phyloP scores from a whole-genome alignment of 768 basidiomycete species.

The Panaeolus cyanescens region DNA sequence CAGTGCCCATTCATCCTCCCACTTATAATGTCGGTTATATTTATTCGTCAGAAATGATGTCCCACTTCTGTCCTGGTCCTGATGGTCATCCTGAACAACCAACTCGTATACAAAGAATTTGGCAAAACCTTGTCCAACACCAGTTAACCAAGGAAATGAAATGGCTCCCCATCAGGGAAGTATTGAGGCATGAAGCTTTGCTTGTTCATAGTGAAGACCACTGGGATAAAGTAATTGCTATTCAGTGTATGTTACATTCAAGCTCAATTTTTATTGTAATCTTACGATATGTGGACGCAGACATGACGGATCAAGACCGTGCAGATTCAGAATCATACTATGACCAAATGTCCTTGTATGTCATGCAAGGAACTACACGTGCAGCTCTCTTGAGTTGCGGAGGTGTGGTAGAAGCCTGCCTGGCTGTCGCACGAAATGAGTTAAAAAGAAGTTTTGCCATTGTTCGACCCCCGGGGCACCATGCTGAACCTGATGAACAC shows the following conservation, averaged over 20 bases:
- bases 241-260: conserved; percentile 64
- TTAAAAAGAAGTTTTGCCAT: conserved; percentile 91
- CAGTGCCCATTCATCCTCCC: conserved; percentile 39
- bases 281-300: conserved; percentile 36
- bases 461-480: conserved; percentile 96
- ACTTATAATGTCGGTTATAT: conserved; percentile 75
- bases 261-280: background rate
- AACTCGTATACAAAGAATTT: conserved; percentile 81
- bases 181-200: conserved; percentile 74
- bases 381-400: conserved; percentile 91
- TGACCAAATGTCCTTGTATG: conserved; percentile 90
- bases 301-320: conserved; percentile 75
- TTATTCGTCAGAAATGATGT: conserved; percentile 85
- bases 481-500: conserved; percentile 96
- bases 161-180: conserved; percentile 73
- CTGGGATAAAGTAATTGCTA: conserved; percentile 87
- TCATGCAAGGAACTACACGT: conserved; percentile 81
- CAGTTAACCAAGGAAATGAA: conserved; percentile 74
- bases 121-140: conserved; percentile 58
- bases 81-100: conserved; percentile 70
- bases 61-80: conserved; percentile 60
- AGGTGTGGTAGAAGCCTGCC: conserved; percentile 88
- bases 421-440: conserved; percentile 79
- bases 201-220: conserved; percentile 91
- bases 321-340: conserved; percentile 80